Conservation (phyloP, 176 grass and related monocot species). For the Saccharum officinarum region DNA sequence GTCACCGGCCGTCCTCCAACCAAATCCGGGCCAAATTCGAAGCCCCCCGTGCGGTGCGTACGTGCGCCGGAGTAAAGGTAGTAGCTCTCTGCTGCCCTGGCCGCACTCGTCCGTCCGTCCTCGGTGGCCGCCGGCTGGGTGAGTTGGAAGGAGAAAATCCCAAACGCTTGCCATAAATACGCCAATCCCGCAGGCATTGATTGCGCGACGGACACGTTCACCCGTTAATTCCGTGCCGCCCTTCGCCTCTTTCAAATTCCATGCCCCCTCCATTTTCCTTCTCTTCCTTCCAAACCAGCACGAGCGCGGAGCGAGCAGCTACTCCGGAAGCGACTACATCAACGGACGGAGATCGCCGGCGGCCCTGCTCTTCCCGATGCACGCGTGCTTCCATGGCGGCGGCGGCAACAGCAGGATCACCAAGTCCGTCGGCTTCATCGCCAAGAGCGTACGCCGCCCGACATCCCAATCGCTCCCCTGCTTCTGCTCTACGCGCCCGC, state of each 20-base stretch:
- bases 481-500: background rate
- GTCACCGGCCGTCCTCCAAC: background rate
- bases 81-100: background rate
- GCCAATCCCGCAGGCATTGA: slow-evolving; percentile 35
- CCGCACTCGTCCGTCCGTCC: background rate
- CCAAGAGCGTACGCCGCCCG: slow-evolving; percentile 35
- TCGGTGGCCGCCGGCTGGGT: background rate
- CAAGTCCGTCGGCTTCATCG: slow-evolving; percentile 38
- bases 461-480: background rate
- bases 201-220: slow-evolving; percentile 32
- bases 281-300: background rate
- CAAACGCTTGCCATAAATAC: slow-evolving; percentile 24
- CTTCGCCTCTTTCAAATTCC: slow-evolving; percentile 25
- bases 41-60: background rate
- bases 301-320: background rate
- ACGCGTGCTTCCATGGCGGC: slow-evolving; percentile 55
- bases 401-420: background rate
- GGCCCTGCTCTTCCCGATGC: slow-evolving; percentile 25
- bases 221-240: slow-evolving; percentile 50
- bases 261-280: background rate
- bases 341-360: background rate
- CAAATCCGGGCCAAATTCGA: background rate
- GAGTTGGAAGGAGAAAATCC: background rate
- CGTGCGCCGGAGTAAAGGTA: slow-evolving; percentile 9
- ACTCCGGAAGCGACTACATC: background rate